Evolutionary conservation across 768 basidiomycete genomes (phyloP), one percentile per base, ranked within the genome.

Genomic region (Suillus paluster): DNA sequence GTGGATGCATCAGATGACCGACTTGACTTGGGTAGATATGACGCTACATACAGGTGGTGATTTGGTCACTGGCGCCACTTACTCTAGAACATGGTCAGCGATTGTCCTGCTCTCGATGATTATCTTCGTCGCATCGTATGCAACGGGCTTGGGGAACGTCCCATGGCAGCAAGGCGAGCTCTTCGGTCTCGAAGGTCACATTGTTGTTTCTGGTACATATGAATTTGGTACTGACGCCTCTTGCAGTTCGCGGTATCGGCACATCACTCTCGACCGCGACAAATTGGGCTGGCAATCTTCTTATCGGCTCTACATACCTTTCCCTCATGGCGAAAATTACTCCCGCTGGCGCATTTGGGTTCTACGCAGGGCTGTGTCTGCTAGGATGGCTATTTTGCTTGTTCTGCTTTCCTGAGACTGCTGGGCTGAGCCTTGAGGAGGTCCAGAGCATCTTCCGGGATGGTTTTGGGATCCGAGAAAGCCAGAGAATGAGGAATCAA

Each of bases 81-180:
- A 91, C 68, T 80, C 87, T 3, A 80, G 71, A 33, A 71, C 80
- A 17, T 92, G 87, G 87, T 89, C 88, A 5, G 82, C 81, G 1
- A 75, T 90, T 61, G 89, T 94, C 4, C 73, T 94, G n/a, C 63
- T 88, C 7, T 84, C 88, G n/a, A 94, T 94, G 90, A 86, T 95
- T 65, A 70, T 91, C 66, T 94, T 89, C 74, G 91, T 93, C 23
- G 89, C 89, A 1, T 88, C 88, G 11, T 95, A 94, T 68, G 93
- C 91, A 0, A 89, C 84, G 3, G 89, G 91, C 5, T 76, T 92
- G 17, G 91, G 91, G 1, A 91, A 91, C 67, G 86, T 92, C 2
- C 92, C 92, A 0, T 94, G 92, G 92, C 91, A 92, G 68, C 92
- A 93, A 72, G 91, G 91, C 48, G 92, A 94, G 70, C 81, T 95